Evolutionary conservation across 2,329 filamentous ascomycete species (phyloP).

Genomic region (Escovopsis weberi): DNA sequence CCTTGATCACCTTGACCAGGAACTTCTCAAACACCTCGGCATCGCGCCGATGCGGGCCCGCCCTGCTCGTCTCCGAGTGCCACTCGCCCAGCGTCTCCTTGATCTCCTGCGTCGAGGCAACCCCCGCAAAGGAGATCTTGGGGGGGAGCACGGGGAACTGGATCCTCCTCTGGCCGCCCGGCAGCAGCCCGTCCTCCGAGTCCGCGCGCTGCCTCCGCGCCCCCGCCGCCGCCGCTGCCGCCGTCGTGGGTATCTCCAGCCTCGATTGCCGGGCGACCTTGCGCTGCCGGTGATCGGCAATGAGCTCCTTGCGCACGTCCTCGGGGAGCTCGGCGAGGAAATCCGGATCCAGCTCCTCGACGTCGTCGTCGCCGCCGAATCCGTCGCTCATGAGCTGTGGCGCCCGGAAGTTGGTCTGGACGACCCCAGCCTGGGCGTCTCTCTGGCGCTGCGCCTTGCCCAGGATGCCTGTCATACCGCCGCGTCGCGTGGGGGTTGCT

Average conservation of each 20-base stretch:
- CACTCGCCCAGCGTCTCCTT: slow-evolving; percentile 62
- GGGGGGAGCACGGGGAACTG: slow-evolving; percentile 31
- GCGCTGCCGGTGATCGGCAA: slow-evolving; percentile 50
- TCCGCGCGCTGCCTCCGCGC: slow-evolving; percentile 11
- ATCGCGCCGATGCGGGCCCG: slow-evolving; percentile 70
- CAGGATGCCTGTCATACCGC: slow-evolving; percentile 24
- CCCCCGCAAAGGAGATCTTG: slow-evolving; percentile 32
- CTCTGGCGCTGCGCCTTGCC: slow-evolving; percentile 35
- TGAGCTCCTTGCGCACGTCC: slow-evolving; percentile 62
- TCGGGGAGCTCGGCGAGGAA: slow-evolving; percentile 75
- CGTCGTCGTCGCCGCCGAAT: slow-evolving; percentile 14
- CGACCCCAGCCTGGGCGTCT: slow-evolving; percentile 43
- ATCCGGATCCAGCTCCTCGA: slow-evolving; percentile 46
- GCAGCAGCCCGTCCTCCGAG: slow-evolving; percentile 9
- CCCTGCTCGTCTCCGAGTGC: slow-evolving; percentile 54
- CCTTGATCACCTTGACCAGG: slow-evolving; percentile 52
- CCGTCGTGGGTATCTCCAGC: slow-evolving; percentile 23
- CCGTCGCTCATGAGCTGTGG: slow-evolving; percentile 18
- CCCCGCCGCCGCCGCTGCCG: no score
- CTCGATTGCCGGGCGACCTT: slow-evolving; percentile 43
- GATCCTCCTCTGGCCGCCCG: slow-evolving; percentile 27
- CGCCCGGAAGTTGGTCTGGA: slow-evolving; percentile 60
- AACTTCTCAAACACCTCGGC: slow-evolving; percentile 62
- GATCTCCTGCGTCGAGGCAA: slow-evolving; percentile 41
- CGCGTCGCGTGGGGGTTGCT: slow-evolving; percentile 51